Evolutionary conservation across 257 asterid species (phyloP).

Genomic region (Ballota nigra): DNA sequence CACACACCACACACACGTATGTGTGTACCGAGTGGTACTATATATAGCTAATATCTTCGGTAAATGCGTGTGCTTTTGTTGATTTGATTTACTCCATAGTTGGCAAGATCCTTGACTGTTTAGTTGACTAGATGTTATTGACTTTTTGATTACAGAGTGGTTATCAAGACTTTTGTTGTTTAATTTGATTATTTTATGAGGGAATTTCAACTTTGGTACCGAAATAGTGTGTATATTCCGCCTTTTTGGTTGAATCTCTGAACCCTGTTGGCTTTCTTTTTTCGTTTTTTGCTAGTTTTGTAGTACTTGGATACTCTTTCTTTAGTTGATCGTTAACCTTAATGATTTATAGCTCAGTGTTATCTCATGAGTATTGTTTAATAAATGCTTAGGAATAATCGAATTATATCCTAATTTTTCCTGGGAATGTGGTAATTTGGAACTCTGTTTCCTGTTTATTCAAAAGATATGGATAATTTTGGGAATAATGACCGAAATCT

Average conservation of each 20-base stretch:
- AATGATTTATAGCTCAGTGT: neutral
- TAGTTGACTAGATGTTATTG: conserved; percentile 23
- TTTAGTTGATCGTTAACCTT: conserved; percentile 9
- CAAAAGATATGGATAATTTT: neutral
- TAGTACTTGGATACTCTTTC: neutral
- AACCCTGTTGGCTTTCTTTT: neutral
- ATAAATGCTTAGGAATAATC: neutral
- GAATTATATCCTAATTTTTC: neutral
- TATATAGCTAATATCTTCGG: conserved; percentile 8
- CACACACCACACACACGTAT: neutral
- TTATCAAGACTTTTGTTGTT: conserved; percentile 13
- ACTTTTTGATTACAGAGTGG: conserved; percentile 16
- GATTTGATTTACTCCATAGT: conserved; percentile 15
- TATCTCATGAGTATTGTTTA: conserved; percentile 1
- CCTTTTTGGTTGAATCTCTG: conserved; percentile 8
- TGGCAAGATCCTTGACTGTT: conserved; percentile 24
- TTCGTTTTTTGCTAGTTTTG: neutral
- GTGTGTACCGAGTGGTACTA: conserved; percentile 1
- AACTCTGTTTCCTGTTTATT: too few relatives aligned
- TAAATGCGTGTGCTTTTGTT: conserved; percentile 17
- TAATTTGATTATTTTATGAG: conserved; percentile 7
- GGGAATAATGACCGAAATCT: neutral
- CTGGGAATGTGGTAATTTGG: neutral
- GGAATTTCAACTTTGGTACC: conserved; percentile 18
- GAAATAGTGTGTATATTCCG: neutral